Base-by-base conservation (phyloP, 2,329 filamentous ascomycete genomes). In the Trichophyton schoenleinii region DNA sequence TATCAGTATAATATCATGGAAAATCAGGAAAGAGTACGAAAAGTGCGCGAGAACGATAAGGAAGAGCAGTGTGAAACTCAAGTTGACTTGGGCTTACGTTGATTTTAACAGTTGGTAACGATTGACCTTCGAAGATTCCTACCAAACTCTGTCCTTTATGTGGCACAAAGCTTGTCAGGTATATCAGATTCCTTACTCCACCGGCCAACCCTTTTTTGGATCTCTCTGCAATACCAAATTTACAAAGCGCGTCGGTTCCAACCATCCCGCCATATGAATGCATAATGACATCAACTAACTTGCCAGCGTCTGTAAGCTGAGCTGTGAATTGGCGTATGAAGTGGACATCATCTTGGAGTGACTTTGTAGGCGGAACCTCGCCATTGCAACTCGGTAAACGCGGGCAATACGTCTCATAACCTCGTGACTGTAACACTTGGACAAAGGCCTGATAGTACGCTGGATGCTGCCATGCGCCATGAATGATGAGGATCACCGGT, bases 261-360 rank as follows among this genome's bases (percentile, higher is more conserved):
- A 71, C 63, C 0, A 72, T 64, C n/a, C 72, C 73, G 15, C 69
- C 67, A 67, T 74, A 76, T 11, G 71, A 74, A 60, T 76, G 73
- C 38, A 68, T 64, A 2, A 74, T 62, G 15, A 75, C 64, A 8
- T 75, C 58, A 5, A 75, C 70, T 41, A 74, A 69, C 38, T 71
- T 73, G 8, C 69, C 69, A 11, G 61, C 52, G 22, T 70, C 66
- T 48, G 74, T 69, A 3, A 63, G 61, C 7, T 69, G 68, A 36
- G 65, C 46, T 9, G 68, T 62, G 15, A 74, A 63, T 1, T 69
- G 57, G 7, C 66, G 67, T 3, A 71, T 65, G 9, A 66, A 64
- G 1, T 64, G 65, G 28, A 70, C 64, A 60, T 74, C 72, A 5
- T 67, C 62, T 3, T 62, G 57, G 18, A 70, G 66, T 28, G 70